These are phyloP conservation scores for Eucalyptus caleyi DNA, from an alignment of 345 rosid genomes.

Conservation along the genomic window DNA sequence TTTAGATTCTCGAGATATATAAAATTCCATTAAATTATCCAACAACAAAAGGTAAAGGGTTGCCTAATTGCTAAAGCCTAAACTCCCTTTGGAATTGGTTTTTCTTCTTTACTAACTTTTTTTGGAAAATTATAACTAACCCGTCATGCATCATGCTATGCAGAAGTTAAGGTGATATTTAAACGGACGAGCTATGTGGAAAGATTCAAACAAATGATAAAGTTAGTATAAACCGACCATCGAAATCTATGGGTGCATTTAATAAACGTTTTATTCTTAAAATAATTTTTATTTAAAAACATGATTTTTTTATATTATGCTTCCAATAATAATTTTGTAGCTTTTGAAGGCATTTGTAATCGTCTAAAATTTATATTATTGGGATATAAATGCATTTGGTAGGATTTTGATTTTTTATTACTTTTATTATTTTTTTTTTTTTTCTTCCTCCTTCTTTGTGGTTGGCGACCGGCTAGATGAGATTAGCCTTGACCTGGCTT, in stretches of 20 bases:
- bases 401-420: too few relatives aligned
- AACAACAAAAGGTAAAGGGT: neutral
- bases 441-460: too few relatives aligned
- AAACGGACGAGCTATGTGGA: neutral
- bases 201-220: neutral
- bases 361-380: rapidly evolving
- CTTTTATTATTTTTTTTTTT: too few relatives aligned
- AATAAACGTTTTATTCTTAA: rapidly evolving
- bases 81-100: neutral
- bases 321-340: too few relatives aligned
- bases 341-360: too few relatives aligned
- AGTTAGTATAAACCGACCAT: neutral
- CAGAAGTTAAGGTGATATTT: too few relatives aligned
- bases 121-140: neutral
- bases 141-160: neutral
- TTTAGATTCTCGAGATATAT: neutral
- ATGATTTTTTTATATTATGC: too few relatives aligned
- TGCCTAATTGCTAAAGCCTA: neutral
- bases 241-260: too few relatives aligned
- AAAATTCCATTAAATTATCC: neutral
- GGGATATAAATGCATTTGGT: too few relatives aligned
- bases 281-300: rapidly evolving
- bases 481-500: too few relatives aligned
- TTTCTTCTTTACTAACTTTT: neutral
- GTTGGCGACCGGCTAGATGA: rapidly evolving